Conservation (phyloP, 306 rosid genomes). For the Dalbergia cultrata region DNA sequence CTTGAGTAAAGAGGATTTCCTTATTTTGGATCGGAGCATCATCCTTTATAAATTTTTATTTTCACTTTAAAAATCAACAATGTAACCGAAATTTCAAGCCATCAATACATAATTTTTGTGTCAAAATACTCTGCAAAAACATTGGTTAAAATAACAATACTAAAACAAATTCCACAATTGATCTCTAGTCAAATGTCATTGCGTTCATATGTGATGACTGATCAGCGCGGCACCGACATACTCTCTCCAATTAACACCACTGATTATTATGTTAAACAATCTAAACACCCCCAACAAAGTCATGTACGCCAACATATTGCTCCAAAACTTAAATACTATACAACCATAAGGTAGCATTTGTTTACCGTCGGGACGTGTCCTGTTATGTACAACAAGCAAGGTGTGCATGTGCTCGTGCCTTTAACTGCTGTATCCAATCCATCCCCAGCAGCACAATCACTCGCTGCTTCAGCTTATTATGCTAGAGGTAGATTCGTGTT, state of each 20-base stretch:
- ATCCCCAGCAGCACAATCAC: background rate
- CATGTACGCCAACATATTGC: too few species aligned
- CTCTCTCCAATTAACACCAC: background rate
- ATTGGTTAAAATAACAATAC: background rate
- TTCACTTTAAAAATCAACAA: too few species aligned
- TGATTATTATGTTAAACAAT: too few species aligned
- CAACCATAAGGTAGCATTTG: background rate
- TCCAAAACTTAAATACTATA: background rate
- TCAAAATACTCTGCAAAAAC: background rate
- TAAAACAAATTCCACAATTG: background rate
- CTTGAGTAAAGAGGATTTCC: too few species aligned
- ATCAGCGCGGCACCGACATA: constrained; percentile 12
- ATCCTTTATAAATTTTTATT: too few species aligned
- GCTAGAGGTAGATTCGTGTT: constrained; percentile 4
- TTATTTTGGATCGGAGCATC: too few species aligned
- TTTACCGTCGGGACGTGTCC: too few species aligned
- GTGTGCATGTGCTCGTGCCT: constrained; percentile 31
- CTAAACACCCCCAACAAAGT: background rate
- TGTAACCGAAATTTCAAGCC: too few species aligned
- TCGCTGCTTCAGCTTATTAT: too few species aligned
- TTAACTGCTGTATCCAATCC: background rate
- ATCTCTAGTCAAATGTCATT: background rate
- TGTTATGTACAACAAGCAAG: background rate
- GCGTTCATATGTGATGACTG: background rate
- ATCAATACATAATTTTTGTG: too few species aligned